phyloP scores from a whole-genome alignment of 345 rosid genomes.

The Aquilaria sinensis region DNA sequence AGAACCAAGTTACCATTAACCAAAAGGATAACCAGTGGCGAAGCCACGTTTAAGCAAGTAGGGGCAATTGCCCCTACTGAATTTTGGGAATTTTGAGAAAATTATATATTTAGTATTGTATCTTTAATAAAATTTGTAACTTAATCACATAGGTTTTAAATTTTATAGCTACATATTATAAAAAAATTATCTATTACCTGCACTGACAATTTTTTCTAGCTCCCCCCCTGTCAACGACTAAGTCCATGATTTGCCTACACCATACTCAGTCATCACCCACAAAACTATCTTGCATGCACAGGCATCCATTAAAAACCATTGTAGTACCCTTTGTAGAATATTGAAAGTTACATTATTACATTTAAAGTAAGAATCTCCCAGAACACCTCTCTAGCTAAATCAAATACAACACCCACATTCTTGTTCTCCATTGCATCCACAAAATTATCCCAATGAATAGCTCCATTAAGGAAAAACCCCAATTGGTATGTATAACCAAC shows the following conservation, averaged over 20 bases:
- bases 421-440: conserved; percentile 4
- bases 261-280: conserved; percentile 38
- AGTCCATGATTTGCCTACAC: conserved; percentile 28
- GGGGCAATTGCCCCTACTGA: too few species aligned
- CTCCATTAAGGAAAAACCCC: conserved; percentile 24
- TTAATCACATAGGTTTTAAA: too few species aligned
- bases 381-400: conserved; percentile 27
- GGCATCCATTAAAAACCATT: conserved; percentile 11
- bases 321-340: conserved; percentile 22
- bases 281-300: conserved; percentile 35
- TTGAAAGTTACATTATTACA: conserved; percentile 17
- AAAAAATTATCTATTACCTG: too few species aligned
- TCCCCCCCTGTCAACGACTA: neutral
- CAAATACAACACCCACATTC: conserved; percentile 22
- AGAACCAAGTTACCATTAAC: conserved; percentile 35
- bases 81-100: too few species aligned
- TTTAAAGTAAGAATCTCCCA: conserved; percentile 23
- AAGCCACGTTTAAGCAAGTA: too few species aligned
- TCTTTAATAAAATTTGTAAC: too few species aligned
- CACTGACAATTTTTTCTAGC: too few species aligned
- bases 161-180: too few species aligned
- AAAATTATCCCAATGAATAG: conserved; percentile 30
- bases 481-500: conserved; percentile 15
- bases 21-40: conserved; percentile 18
- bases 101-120: too few species aligned